Evolutionary conservation across 257 asterid genomes (phyloP).

Genomic region (Solanum dulcamara): DNA sequence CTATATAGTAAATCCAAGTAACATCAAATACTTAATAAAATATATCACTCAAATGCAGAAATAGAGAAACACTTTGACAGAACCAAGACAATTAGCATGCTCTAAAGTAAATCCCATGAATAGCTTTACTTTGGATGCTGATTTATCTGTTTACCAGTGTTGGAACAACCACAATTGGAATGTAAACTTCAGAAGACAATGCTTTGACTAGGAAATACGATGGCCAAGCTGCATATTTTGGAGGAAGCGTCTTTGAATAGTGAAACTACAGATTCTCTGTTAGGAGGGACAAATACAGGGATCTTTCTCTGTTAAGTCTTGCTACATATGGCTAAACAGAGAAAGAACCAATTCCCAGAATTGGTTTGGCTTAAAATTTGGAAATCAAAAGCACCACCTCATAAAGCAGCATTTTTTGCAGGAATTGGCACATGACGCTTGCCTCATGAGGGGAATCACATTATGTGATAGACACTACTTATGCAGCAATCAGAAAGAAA

Average conservation of each 20-base stretch:
- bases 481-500: background rate
- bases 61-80: background rate
- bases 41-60: background rate
- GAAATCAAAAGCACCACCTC: background rate
- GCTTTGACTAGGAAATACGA: background rate
- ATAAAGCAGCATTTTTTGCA: background rate
- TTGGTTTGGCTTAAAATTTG: background rate
- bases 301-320: background rate
- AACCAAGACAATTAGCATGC: background rate
- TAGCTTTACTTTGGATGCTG: background rate
- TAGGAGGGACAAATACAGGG: background rate
- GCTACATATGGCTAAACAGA: background rate
- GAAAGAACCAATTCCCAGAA: background rate
- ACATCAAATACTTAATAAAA: constrained; percentile 3
- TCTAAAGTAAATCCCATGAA: background rate
- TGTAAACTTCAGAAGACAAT: background rate
- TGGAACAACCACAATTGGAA: background rate
- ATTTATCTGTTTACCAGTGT: background rate
- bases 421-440: background rate
- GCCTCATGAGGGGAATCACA: background rate
- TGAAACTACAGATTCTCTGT: background rate
- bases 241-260: background rate
- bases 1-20: constrained; percentile 44
- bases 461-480: background rate
- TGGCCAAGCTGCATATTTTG: background rate